A percentile compares a stretch with the other conserved stretches of the same genome.
phyloP scores from a whole-genome alignment of 2,329 filamentous ascomycete species.

The Colletotrichum shisoi region DNA sequence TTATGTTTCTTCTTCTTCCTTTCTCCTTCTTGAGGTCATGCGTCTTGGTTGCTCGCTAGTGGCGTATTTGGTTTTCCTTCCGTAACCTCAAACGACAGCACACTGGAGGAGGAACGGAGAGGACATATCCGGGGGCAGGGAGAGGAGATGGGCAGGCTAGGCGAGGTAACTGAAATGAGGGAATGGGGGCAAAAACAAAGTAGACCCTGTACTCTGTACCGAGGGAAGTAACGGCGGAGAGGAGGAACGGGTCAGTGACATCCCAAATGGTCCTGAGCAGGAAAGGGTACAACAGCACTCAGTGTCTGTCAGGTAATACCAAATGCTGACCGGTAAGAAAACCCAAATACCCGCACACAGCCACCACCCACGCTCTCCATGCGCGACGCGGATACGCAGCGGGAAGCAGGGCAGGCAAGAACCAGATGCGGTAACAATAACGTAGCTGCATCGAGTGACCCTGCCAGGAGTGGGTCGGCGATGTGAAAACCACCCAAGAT shows the following conservation, averaged over 20 bases:
- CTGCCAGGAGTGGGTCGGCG: constrained; percentile 15
- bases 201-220: constrained; percentile 1
- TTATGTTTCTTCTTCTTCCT: not conserved
- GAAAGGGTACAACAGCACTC: constrained; percentile 17
- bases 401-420: constrained; percentile 25
- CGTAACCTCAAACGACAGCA: constrained; percentile 2
- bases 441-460: constrained; percentile 14
- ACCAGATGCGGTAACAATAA: constrained; percentile 24
- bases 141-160: not conserved
- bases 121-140: constrained; percentile 10
- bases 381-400: constrained; percentile 20
- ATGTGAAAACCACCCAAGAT: constrained; percentile 18
- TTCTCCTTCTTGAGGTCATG: not conserved
- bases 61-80: constrained; percentile 10
- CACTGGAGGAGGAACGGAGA: constrained; percentile 3
- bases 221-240: constrained; percentile 16
- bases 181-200: not conserved
- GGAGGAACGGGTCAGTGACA: constrained; percentile 11
- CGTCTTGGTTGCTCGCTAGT: not conserved
- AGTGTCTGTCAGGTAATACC: not conserved
- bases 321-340: not conserved
- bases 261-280: not conserved
- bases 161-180: not conserved
- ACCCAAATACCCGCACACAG: constrained; percentile 1
- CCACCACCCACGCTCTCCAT: constrained; percentile 7